These are phyloP conservation scores for Saitozyma podzolica DNA, from an alignment of 768 basidiomycete genomes.

Conservation along the genomic window DNA sequence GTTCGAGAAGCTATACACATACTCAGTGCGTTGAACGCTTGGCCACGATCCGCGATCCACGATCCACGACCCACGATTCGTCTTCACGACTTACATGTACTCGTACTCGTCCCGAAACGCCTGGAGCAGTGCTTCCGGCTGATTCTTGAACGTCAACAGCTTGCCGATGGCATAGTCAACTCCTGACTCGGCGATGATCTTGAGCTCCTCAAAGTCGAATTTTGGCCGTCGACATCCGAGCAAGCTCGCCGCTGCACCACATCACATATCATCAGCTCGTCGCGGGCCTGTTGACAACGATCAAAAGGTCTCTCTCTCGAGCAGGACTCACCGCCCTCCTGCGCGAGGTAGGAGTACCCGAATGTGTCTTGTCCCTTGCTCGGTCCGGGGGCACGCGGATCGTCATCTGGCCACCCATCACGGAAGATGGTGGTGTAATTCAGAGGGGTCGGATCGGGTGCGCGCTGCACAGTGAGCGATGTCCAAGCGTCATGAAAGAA, in stretches of 20 bases:
- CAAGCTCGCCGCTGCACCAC: background rate
- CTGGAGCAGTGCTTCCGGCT: background rate
- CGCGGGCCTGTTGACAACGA: no score
- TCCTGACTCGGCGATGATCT: background rate
- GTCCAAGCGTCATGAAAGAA: no score
- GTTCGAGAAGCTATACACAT: no score
- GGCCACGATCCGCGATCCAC: no score
- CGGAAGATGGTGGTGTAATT: background rate
- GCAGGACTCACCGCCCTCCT: background rate
- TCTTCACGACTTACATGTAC: no score
- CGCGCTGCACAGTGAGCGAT: no score
- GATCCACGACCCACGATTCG: no score
- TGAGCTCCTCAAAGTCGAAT: background rate
- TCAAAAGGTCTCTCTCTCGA: background rate
- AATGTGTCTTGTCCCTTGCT: background rate
- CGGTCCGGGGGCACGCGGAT: background rate
- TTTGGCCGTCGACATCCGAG: background rate
- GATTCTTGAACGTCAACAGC: background rate
- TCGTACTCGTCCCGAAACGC: background rate
- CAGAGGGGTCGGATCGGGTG: background rate
- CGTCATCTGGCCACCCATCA: background rate
- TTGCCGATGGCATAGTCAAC: background rate
- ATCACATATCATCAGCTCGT: background rate
- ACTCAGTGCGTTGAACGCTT: no score
- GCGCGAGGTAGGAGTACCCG: background rate